Conservation (phyloP, 2,329 filamentous ascomycete species). For the Stemphylium vesicarium region DNA sequence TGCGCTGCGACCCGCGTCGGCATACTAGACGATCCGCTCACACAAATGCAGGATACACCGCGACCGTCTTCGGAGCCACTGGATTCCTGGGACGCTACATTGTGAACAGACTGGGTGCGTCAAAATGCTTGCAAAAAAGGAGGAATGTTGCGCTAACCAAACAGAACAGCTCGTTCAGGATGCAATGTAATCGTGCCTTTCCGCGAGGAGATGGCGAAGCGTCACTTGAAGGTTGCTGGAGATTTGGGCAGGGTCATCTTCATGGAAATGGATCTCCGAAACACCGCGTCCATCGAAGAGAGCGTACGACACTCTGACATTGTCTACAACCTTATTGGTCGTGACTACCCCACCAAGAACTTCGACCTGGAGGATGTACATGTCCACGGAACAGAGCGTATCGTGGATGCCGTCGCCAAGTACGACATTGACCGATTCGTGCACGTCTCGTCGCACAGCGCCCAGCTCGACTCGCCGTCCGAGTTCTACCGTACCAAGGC, state of each 20-base stretch:
- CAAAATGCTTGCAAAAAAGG: neutral
- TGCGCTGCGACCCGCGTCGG: constrained; percentile 51
- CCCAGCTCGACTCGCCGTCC: constrained; percentile 76
- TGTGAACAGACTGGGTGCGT: constrained; percentile 85
- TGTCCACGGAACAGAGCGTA: constrained; percentile 88
- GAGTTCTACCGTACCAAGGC: constrained; percentile 95
- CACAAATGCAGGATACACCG: constrained; percentile 76
- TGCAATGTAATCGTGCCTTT: constrained; percentile 92
- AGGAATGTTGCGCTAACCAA: constrained; percentile 23
- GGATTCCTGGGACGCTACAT: constrained; percentile 96
- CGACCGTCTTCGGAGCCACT: constrained; percentile 96
- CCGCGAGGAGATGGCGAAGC: constrained; percentile 97
- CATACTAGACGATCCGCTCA: constrained; percentile 35
- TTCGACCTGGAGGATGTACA: constrained; percentile 93
- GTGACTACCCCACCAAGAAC: constrained; percentile 98
- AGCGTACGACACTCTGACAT: constrained; percentile 96
- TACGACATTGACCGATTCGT: constrained; percentile 98
- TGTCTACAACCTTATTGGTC: constrained; percentile 94
- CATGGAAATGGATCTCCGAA: constrained; percentile 91
- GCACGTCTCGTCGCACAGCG: constrained; percentile 95
- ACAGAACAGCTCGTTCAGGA: constrained; percentile 79
- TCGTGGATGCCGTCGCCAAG: constrained; percentile 92
- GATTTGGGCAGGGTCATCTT: constrained; percentile 91
- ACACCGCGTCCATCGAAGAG: constrained; percentile 94
- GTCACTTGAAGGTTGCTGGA: constrained; percentile 94